Percentiles rank a stretch among this genome's conserved stretches.
These are phyloP conservation scores for Aspergillus jensenii DNA, from an alignment of 2,329 filamentous ascomycete species.

Conservation along the genomic window DNA sequence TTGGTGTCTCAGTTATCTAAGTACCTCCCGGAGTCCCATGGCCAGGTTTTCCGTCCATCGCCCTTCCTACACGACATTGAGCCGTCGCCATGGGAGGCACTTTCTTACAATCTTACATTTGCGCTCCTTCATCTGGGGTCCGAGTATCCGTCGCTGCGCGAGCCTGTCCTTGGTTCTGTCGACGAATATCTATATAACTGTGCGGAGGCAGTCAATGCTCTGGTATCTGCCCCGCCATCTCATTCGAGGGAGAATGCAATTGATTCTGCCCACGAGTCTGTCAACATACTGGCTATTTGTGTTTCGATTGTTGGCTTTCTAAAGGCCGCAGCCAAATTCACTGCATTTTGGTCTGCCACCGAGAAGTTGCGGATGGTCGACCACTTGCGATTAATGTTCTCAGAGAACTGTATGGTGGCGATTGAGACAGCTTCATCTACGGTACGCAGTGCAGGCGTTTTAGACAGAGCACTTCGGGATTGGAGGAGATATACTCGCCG, in stretches of 20 bases:
- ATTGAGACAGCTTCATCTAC: constrained; percentile 89
- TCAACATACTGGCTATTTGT: constrained; percentile 71
- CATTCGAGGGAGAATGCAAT: constrained; percentile 51
- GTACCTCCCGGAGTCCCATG: constrained; percentile 82
- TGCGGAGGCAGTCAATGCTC: constrained; percentile 57
- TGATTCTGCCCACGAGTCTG: constrained; percentile 55
- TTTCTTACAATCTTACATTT: constrained; percentile 75
- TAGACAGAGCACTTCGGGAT: constrained; percentile 68
- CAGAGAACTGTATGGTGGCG: constrained; percentile 79
- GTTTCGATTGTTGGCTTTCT: constrained; percentile 90
- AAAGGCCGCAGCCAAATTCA: constrained; percentile 73
- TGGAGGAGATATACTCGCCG: constrained; percentile 86
- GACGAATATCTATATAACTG: constrained; percentile 73
- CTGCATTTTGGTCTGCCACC: constrained; percentile 75
- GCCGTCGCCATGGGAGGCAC: constrained; percentile 82
- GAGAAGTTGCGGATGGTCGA: constrained; percentile 74
- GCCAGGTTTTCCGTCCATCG: constrained; percentile 74
- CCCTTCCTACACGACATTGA: constrained; percentile 80
- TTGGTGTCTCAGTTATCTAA: constrained; percentile 76
- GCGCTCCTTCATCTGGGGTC: constrained; percentile 80
- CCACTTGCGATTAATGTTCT: constrained; percentile 70
- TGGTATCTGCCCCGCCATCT: constrained; percentile 57
- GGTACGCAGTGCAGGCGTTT: constrained; percentile 73
- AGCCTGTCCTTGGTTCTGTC: constrained; percentile 65
- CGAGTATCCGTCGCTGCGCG: constrained; percentile 68